A percentile compares a stretch with the other conserved stretches of the same genome.
phyloP scores from a whole-genome alignment of 257 asterid species.

The Ocimum tenuiflorum region DNA sequence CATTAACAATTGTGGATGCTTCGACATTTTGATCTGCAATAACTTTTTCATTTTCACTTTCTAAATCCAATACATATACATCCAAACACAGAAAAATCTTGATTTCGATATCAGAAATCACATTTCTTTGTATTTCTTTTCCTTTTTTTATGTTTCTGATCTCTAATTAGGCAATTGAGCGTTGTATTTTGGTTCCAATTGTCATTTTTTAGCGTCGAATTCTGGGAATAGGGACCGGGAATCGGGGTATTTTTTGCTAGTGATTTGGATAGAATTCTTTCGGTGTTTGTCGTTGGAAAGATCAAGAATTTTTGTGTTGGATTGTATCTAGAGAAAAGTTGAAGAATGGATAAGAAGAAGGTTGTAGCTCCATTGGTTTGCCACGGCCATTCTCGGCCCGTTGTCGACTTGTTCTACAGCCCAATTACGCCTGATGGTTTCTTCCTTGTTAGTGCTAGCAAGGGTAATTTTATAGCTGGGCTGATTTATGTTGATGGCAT shows the following conservation, averaged over 20 bases:
- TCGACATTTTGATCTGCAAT: conserved; percentile 15
- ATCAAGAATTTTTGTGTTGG: not conserved
- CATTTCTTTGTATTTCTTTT: not conserved
- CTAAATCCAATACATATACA: not conserved
- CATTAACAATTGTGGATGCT: not conserved
- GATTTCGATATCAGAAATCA: conserved; percentile 14
- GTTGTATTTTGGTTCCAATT: conserved; percentile 23
- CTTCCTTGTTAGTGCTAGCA: conserved; percentile 98
- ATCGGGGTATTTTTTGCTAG: conserved; percentile 4
- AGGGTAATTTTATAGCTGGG: conserved; percentile 49
- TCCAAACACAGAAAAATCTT: not conserved
- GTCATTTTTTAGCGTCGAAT: conserved; percentile 14
- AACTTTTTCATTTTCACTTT: not conserved
- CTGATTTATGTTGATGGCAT: not conserved
- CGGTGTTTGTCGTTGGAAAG: not conserved
- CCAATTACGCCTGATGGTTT: conserved; percentile 92
- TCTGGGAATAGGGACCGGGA: conserved; percentile 12
- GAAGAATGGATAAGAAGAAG: conserved; percentile 87
- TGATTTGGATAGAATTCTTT: not conserved
- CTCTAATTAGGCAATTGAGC: conserved; percentile 5
- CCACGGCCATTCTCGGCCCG: conserved; percentile 99
- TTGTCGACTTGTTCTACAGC: conserved; percentile 91
- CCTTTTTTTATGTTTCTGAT: too few relatives aligned
- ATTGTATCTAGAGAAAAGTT: conserved; percentile 13
- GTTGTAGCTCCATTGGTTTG: conserved; percentile 82